phyloP scores from a whole-genome alignment of 495 filamentous ascomycete species.

The Neurospora pannonica region DNA sequence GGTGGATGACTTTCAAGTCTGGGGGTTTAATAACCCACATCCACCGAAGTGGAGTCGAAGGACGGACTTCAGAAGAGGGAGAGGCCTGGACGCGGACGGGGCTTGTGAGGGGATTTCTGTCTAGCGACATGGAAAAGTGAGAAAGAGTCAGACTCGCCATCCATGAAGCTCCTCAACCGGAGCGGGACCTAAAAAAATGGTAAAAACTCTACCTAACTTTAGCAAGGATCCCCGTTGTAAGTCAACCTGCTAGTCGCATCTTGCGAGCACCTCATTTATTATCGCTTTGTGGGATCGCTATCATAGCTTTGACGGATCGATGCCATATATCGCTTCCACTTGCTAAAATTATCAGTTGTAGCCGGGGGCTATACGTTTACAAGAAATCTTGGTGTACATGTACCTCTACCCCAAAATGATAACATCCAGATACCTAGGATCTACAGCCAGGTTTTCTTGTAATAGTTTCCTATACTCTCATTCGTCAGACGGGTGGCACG shows the following conservation, averaged over 20 bases:
- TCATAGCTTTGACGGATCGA: not conserved
- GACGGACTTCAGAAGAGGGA: not conserved
- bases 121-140: not conserved
- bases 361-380: not conserved
- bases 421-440: not conserved
- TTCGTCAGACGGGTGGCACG: not conserved
- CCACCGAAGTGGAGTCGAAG: too few relatives aligned
- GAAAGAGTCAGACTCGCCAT: not conserved
- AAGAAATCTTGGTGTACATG: not conserved
- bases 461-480: not conserved
- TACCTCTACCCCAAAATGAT: not conserved
- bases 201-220: not conserved
- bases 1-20: not conserved
- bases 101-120: not conserved
- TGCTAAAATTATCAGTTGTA: not conserved
- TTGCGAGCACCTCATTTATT: not conserved
- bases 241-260: not conserved
- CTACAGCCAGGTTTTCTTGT: too few relatives aligned
- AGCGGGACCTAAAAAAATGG: not conserved
- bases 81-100: not conserved
- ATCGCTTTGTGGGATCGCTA: not conserved
- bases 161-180: not conserved
- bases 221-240: not conserved
- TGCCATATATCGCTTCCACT: not conserved
- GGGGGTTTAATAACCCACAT: not conserved